These are phyloP conservation scores for Heracleum sosnowskyi DNA, from an alignment of 129 eudicot genomes.

Conservation along the genomic window DNA sequence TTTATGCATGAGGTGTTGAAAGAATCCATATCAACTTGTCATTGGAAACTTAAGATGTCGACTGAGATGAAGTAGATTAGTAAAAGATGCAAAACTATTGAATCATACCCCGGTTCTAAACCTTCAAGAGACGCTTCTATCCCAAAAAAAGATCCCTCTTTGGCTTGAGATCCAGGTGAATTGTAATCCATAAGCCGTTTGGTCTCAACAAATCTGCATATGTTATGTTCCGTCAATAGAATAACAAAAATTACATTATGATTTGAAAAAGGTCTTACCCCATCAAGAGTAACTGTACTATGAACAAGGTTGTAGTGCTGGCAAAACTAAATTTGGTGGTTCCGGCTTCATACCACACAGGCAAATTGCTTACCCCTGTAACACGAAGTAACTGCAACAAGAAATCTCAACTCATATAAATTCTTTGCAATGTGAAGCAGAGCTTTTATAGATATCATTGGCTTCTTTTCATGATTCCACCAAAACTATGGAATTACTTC, in stretches of 20 bases:
- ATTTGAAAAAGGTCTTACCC: constrained; percentile 36
- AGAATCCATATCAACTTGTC: background rate
- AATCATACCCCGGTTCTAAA: constrained; percentile 74
- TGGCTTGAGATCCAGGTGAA: constrained; percentile 87
- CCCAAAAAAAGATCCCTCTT: constrained; percentile 86
- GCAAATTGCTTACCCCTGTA: constrained; percentile 72
- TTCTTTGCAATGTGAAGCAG: background rate
- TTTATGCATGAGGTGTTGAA: background rate
- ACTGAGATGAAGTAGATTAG: background rate
- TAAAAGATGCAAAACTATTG: background rate
- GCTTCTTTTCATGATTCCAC: background rate
- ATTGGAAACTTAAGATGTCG: background rate
- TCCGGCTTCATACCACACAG: constrained; percentile 97
- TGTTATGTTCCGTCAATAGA: background rate
- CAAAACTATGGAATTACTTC: background rate
- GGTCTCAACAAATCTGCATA: constrained; percentile 75
- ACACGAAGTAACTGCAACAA: constrained; percentile 71
- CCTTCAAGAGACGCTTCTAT: constrained; percentile 82
- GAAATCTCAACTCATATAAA: constrained; percentile 4
- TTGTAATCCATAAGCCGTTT: constrained; percentile 84
- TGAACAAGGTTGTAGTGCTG: constrained; percentile 73
- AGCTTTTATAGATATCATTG: background rate
- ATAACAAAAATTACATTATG: background rate
- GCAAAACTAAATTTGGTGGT: constrained; percentile 84
- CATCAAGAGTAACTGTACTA: constrained; percentile 77